Evolutionary conservation across 768 basidiomycete species (phyloP), one percentile per base, ranked within the genome.

Genomic region (Tylopilus balloui): DNA sequence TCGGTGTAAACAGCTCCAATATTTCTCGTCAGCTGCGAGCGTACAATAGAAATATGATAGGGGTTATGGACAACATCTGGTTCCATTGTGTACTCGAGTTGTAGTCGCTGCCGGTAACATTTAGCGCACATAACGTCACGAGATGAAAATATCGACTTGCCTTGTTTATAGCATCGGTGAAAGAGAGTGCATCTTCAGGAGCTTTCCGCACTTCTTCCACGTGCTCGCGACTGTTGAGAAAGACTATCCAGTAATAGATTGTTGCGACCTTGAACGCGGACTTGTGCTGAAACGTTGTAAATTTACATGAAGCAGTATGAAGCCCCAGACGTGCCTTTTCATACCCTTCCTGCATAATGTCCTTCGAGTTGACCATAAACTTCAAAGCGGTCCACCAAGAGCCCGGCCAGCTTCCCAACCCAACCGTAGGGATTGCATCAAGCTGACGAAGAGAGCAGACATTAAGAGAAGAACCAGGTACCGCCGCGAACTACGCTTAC

Each of bases 271-370:
- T 36, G 45, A 46, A 46, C 14, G 28, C 20, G 0, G 25, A 31
- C 20, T 46, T 46, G 45, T 46, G 8, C 45, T 46, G 10, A 0
- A 7, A 34, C 9, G 13, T 1, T 8, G 17, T 28, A 14, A 32
- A 13, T 10, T 15, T 17, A 9, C 13, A 11, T 5, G 28, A 21
- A 28, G 7, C 19, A 20, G 8, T 5, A 7, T 7, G 15, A 0
- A 3, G 10, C 8, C 23, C 20, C 11, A 19, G 32, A 58, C 55
- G 14, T 37, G 60, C 70, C 57, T 64, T 66, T 8, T 55, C 48
- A 31, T 69, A 71, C 1, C 70, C 70, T 45, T 69, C 57, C 31
- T 56, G 62, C 4, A 71, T 23, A 24, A 70, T 31, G 3, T 58
- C 50, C 4, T 34, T 13, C 12, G 44, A 56, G 17, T 60, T 43